These are phyloP conservation scores for Papilionanthe hybrid DNA, from an alignment of 116 monocot genomes.

Conservation along the genomic window DNA sequence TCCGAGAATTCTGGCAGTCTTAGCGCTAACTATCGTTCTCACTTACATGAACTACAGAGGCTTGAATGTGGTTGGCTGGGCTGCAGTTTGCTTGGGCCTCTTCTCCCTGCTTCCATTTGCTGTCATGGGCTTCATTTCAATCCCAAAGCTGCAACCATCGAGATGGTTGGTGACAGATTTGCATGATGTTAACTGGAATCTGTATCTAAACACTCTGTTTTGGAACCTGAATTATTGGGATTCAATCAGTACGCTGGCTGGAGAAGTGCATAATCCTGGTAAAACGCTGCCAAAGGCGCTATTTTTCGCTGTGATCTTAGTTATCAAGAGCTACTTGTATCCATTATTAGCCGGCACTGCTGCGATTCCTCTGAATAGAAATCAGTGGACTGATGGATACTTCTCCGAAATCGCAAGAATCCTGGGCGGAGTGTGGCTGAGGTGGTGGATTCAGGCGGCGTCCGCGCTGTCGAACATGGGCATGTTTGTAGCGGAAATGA, in stretches of 20 bases:
- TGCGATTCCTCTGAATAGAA: conserved; percentile 12
- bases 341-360: conserved; percentile 25
- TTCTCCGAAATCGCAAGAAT: conserved; percentile 24
- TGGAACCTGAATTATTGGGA: conserved; percentile 46
- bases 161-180: conserved; percentile 15
- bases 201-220: conserved; percentile 30
- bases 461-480: conserved; percentile 30
- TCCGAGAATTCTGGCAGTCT: conserved; percentile 8
- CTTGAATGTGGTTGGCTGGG: conserved; percentile 22
- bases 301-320: conserved; percentile 18
- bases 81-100: conserved; percentile 21
- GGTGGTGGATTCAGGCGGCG: conserved; percentile 23
- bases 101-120: conserved; percentile 24
- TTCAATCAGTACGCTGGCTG: conserved; percentile 32
- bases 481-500: conserved; percentile 31
- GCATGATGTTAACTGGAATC: conserved; percentile 22
- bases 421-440: conserved; percentile 24
- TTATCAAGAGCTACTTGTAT: conserved; percentile 18
- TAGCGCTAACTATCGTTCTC: conserved; percentile 11
- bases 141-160: conserved; percentile 16
- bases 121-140: conserved; percentile 18
- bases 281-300: conserved; percentile 33
- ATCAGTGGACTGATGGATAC: conserved; percentile 30
- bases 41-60: conserved; percentile 32
- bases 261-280: conserved; percentile 31